Evolutionary conservation across 768 basidiomycete species (phyloP).

Genomic region (Tulasnella sp.): DNA sequence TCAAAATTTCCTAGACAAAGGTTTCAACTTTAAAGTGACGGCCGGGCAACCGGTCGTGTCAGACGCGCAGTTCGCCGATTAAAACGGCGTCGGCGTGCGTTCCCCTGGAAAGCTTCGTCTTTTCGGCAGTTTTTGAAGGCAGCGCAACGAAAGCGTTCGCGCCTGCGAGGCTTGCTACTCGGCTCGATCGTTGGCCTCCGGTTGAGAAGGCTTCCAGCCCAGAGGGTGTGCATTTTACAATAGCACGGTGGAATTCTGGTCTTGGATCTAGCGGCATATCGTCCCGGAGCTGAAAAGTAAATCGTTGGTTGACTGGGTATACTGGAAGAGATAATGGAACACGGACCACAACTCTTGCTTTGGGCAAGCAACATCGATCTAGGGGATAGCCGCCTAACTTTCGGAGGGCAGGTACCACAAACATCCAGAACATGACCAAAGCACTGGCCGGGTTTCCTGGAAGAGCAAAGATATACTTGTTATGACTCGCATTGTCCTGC

Average conservation of each 20-base stretch:
- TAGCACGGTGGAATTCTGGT: slow-evolving; percentile 78
- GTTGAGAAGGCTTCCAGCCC: slow-evolving; percentile 70
- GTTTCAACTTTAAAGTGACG: neutral
- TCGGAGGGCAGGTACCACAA: slow-evolving; percentile 77
- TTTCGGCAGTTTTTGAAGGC: slow-evolving; percentile 45
- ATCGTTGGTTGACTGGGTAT: slow-evolving; percentile 1
- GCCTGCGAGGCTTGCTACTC: slow-evolving; percentile 72
- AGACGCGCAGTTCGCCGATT: slow-evolving; percentile 54
- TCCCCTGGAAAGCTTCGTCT: slow-evolving; percentile 51
- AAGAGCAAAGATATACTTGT: slow-evolving; percentile 73
- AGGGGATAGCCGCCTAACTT: slow-evolving; percentile 64
- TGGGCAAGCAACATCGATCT: slow-evolving; percentile 54
- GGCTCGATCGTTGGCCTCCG: slow-evolving; percentile 80
- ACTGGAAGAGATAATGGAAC: neutral
- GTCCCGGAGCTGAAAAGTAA: slow-evolving; percentile 34
- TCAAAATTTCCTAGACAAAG: neutral
- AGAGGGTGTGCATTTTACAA: slow-evolving; percentile 46
- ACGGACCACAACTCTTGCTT: slow-evolving; percentile 58
- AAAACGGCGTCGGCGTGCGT: slow-evolving; percentile 57
- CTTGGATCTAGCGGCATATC: slow-evolving; percentile 67
- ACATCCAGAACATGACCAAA: slow-evolving; percentile 78
- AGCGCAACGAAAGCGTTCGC: slow-evolving; percentile 76
- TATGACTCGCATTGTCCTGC: slow-evolving; percentile 35
- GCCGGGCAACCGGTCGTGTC: neutral
- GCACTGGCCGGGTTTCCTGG: slow-evolving; percentile 89